Evolutionary conservation across 345 rosid species (phyloP), one percentile per base, ranked within the genome.

Genomic region (Anastatica hierochuntica): DNA sequence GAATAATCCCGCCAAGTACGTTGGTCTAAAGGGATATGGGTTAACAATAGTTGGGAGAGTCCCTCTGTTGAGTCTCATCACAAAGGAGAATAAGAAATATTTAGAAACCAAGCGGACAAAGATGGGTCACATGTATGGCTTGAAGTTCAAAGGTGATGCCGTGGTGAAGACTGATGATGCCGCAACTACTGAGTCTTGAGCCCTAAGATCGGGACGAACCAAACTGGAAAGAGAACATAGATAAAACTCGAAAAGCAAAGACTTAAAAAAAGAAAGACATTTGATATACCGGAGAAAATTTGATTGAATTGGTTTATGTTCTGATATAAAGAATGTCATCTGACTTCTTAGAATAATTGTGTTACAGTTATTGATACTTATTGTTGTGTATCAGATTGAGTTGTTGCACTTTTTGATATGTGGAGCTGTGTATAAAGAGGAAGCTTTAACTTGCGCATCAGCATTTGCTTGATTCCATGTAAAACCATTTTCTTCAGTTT

Each of bases 1-100:
- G 1, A 89, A 88, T 76, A 85, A 88, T 58, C 97, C 96, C 0
- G 78, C 90, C 0, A 88, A 88, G 70, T 88, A 79, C 41, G 56
- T 74, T 8, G 97, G 97, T 18, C 73, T 89, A 47, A 78, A 81
- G 67, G 94, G 95, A 19, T 85, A 89, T 48, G 95, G 95, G 21
- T 45, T 85, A 64, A 41, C 84, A 2, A 60, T 89, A 50, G 75
- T 70, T 10, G 84, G 84, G 14, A 75, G 95, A 53, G 84, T 89
- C 35, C 94, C 97, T 7, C 74, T 85, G 0, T 23, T 85, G 29
- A 73, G 85, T 58, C 80, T 79, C 3, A 81, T 79, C 18, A 89
- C 92, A 4, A 40, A 58, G 49, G 89, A 85, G 67, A 89, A 83
- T 56, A 81, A 67, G 81, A 77, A 80, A 58, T 89, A 89, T 49